Conservation (phyloP, 2,329 filamentous ascomycete species). For the Diaporthe sp. region DNA sequence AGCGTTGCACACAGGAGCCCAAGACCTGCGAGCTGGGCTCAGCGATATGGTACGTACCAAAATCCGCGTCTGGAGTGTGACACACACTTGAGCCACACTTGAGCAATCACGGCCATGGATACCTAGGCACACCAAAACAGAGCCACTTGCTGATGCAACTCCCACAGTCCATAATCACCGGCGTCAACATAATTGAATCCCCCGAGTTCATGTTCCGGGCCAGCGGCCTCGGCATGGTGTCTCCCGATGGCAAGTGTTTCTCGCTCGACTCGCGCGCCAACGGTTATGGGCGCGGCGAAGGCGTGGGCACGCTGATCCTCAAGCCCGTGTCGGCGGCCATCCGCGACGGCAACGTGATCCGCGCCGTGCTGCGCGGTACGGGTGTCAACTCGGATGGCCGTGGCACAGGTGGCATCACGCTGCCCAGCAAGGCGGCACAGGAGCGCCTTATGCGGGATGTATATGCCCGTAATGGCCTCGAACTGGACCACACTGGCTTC, state of each 20-base stretch:
- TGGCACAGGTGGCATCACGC: conserved; percentile 50
- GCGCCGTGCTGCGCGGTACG: conserved; percentile 44
- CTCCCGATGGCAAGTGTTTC: conserved; percentile 33
- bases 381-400: conserved; percentile 47
- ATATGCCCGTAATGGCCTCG: conserved; percentile 47
- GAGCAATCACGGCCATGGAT: background rate
- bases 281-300: conserved; percentile 36
- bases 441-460: conserved; percentile 48
- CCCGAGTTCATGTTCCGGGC: conserved; percentile 46
- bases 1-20: conserved; percentile 42
- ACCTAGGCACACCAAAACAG: background rate
- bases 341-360: conserved; percentile 35
- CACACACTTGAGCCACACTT: conserved; percentile 5
- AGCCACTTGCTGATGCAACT: background rate
- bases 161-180: conserved; percentile 35
- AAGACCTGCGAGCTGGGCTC: conserved; percentile 33
- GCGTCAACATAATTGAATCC: conserved; percentile 35
- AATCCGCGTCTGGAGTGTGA: background rate
- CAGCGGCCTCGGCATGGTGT: conserved; percentile 32
- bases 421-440: conserved; percentile 53
- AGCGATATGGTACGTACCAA: conserved; percentile 33
- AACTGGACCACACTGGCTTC: conserved; percentile 43
- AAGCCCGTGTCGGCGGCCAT: conserved; percentile 29
- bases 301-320: conserved; percentile 30
- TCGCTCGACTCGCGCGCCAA: conserved; percentile 35